These are phyloP conservation scores for Coemansia sp. DNA, from an alignment of 192 early-diverging fungal species.

Conservation along the genomic window DNA sequence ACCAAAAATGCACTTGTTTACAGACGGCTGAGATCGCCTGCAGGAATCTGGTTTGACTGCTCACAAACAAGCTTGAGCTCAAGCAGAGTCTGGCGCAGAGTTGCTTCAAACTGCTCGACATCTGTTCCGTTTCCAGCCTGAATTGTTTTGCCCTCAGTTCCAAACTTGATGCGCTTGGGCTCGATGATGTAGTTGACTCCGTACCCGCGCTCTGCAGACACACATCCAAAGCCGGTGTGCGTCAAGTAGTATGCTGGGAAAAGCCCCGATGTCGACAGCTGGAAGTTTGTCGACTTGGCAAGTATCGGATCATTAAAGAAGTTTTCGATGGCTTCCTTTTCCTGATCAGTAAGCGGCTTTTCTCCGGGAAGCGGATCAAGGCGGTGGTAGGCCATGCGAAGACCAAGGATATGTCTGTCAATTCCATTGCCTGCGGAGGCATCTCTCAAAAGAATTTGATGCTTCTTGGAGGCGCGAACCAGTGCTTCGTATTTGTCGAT, in stretches of 20 bases:
- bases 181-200: conserved; percentile 84
- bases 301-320: conserved; percentile 70
- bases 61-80: conserved; percentile 30
- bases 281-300: conserved; percentile 64
- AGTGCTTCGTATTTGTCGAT: conserved; percentile 53
- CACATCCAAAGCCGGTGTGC: conserved; percentile 86
- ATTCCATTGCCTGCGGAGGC: conserved; percentile 75
- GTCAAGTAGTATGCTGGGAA: conserved; percentile 65
- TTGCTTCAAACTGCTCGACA: conserved; percentile 16
- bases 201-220: conserved; percentile 73
- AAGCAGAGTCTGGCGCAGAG: conserved; percentile 16
- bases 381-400: conserved; percentile 59
- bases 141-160: conserved; percentile 69
- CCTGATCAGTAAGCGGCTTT: conserved; percentile 10
- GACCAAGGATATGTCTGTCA: conserved; percentile 82
- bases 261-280: conserved; percentile 74
- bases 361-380: conserved; percentile 50
- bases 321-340: conserved; percentile 18
- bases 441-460: conserved; percentile 64
- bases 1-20: not conserved
- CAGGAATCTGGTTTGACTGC: conserved; percentile 11
- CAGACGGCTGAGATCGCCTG: conserved; percentile 13
- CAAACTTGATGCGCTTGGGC: conserved; percentile 68
- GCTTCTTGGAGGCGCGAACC: conserved; percentile 62
- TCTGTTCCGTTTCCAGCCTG: conserved; percentile 25